Evolutionary conservation across 768 basidiomycete genomes (phyloP), one percentile per base, ranked within the genome.

Genomic region (Termitomyces sp.): DNA sequence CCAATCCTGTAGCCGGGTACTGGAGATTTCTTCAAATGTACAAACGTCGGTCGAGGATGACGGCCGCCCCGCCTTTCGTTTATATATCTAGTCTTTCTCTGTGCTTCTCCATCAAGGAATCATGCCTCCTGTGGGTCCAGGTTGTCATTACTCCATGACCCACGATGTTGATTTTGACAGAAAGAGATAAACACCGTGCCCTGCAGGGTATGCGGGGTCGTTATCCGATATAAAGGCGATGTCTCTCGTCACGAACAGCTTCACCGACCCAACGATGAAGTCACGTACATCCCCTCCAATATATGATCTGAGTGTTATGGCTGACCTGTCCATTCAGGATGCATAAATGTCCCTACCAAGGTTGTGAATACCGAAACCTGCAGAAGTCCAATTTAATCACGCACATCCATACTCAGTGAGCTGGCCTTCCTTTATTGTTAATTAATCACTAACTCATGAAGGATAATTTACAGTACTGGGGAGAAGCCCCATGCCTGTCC

Each of bases 331-430:
- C n/a, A 5, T 15, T 26, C 10, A 71, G 70, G 46, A 68, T 68
- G 66, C 60, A 62, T 56, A 59, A 56, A 28, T 72, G 70, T 57
- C 63, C 66, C 0, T 66, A 58, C 40, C 55, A 63, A 3, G 66
- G 62, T 1, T 72, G 71, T 50, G 41, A 47, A 2, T 68, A 67
- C 55, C 59, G 61, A 48, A 66, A 58, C 10, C 57, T 70, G 2
- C 71, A 72, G 45, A 63, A 57, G 41, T 66, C 66, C 14, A 72
- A 72, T 49, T 38, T 72, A 12, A 62, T 60, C 19, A 69, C 68
- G 14, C 71, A 72, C 56, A 64, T 65, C 19, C 58, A 62, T 38
- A 68, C 58, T 34, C 71, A 72, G 70, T 70, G 49, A 57, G 66
- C 62, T 42, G 10, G 40, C 19, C 10, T 4, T 12, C 26, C 9